Evolutionary conservation across 1,139 yeast species (phyloP).

Genomic region (Suhomyces maxii): DNA sequence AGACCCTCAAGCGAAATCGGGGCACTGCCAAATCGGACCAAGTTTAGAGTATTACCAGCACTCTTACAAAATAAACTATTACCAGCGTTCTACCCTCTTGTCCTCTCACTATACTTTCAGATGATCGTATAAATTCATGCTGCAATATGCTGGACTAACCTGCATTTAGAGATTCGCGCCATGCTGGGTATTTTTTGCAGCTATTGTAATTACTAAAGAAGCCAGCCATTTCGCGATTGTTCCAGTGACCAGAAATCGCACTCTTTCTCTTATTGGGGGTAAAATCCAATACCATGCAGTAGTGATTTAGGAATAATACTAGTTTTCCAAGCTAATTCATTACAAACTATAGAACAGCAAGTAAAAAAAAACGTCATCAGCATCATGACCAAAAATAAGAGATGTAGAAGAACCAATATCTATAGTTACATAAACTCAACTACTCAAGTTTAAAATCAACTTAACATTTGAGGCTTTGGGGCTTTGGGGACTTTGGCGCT

Average conservation of each 20-base stretch:
- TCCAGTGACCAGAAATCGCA: constrained; percentile 4
- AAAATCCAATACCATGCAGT: neutral
- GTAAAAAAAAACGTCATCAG: neutral
- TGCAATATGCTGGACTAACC: constrained; percentile 6
- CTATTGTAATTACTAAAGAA: constrained; percentile 1
- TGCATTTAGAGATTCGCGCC: neutral
- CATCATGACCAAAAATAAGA: no score
- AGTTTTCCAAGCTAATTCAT: neutral
- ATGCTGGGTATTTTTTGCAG: constrained; percentile 6
- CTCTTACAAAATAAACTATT: neutral
- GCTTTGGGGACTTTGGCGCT: neutral
- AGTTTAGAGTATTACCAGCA: neutral
- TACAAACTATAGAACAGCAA: neutral
- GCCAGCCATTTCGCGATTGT: constrained; percentile 8
- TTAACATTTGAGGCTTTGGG: neutral
- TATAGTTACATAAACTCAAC: no score
- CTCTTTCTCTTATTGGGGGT: constrained; percentile 3
- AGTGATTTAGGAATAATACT: neutral
- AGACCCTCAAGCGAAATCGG: neutral
- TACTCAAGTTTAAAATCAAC: neutral
- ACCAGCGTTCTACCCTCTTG: neutral
- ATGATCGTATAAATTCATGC: no score
- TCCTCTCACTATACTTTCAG: no score
- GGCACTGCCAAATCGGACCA: neutral
- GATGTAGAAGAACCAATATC: no score